Evolutionary conservation across 2,329 filamentous ascomycete species (phyloP).

Genomic region (Nothomitra cinnamomea): DNA sequence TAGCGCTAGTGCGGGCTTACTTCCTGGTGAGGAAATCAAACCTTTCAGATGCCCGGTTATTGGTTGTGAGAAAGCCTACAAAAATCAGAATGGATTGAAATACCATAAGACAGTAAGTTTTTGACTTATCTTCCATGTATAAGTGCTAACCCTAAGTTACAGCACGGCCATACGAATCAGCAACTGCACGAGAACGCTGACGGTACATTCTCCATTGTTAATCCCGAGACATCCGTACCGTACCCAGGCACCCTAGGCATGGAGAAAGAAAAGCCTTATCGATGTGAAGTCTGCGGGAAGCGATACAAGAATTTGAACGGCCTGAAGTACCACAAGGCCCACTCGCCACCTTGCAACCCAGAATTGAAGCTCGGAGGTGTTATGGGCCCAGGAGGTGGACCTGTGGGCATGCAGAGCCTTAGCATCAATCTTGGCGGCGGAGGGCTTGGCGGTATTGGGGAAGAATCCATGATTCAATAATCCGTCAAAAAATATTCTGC

Average conservation of each 20-base stretch:
- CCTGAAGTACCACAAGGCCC: slow-evolving; percentile 81
- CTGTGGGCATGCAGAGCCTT: slow-evolving; percentile 23
- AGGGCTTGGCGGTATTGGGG: background rate
- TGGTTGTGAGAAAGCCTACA: slow-evolving; percentile 97
- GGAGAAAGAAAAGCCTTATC: slow-evolving; percentile 99
- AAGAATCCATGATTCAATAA: slow-evolving; percentile 3
- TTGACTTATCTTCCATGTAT: slow-evolving; percentile 5
- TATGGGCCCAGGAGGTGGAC: background rate
- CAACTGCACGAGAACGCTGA: slow-evolving; percentile 93
- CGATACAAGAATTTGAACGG: slow-evolving; percentile 98
- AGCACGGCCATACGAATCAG: slow-evolving; percentile 91
- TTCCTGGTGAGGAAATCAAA: slow-evolving; percentile 74
- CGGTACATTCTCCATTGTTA: slow-evolving; percentile 94
- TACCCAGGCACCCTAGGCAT: slow-evolving; percentile 96
- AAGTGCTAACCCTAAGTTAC: slow-evolving; percentile 13
- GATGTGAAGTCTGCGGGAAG: slow-evolving; percentile 92
- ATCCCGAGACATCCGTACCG: slow-evolving; percentile 82
- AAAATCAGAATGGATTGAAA: slow-evolving; percentile 97
- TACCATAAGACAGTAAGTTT: slow-evolving; percentile 54
- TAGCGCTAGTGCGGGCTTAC: slow-evolving; percentile 11
- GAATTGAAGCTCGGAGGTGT: slow-evolving; percentile 41
- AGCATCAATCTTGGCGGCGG: background rate
- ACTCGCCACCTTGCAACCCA: slow-evolving; percentile 80
- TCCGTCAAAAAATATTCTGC: background rate
- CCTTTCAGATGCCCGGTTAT: slow-evolving; percentile 96